These are phyloP conservation scores for Diaporthe australafricana DNA, from an alignment of 2,329 filamentous ascomycete genomes.

Conservation along the genomic window DNA sequence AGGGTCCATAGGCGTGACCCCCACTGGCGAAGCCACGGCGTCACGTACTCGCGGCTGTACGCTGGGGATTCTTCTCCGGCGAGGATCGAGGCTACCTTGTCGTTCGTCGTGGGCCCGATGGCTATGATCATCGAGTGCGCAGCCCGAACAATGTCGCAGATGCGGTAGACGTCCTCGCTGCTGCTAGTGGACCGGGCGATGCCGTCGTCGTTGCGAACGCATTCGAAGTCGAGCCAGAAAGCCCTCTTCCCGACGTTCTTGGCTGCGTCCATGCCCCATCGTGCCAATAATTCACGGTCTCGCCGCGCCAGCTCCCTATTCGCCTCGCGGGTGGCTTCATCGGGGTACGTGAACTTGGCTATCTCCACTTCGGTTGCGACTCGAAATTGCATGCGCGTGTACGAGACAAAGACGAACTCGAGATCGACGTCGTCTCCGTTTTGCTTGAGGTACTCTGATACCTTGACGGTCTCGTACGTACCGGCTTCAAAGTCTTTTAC, in stretches of 20 bases:
- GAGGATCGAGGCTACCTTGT: constrained; percentile 33
- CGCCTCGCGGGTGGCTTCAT: constrained; percentile 38
- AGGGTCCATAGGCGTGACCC: constrained; percentile 59
- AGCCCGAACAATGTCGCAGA: constrained; percentile 57
- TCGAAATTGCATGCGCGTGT: constrained; percentile 53
- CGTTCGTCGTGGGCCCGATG: constrained; percentile 47
- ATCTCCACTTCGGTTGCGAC: constrained; percentile 42
- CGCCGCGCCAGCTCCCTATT: constrained; percentile 38
- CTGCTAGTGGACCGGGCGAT: constrained; percentile 49
- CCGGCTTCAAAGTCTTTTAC: too few species aligned
- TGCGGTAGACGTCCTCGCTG: constrained; percentile 49
- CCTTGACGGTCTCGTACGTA: too few species aligned
- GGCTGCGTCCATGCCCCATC: constrained; percentile 53
- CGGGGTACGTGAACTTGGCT: constrained; percentile 28
- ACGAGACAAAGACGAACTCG: constrained; percentile 54
- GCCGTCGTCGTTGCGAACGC: constrained; percentile 35
- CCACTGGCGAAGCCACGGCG: constrained; percentile 51
- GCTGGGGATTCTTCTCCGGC: constrained; percentile 33
- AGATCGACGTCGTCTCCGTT: too few species aligned
- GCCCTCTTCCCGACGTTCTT: constrained; percentile 50
- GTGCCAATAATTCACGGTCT: constrained; percentile 46
- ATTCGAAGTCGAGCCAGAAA: constrained; percentile 57
- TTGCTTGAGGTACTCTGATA: too few species aligned
- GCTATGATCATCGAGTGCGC: constrained; percentile 55
- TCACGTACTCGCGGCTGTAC: constrained; percentile 40